Evolutionary conservation across 208 protist genomes (phyloP), one percentile per base, ranked within the genome.

Genomic region (Trypanosoma conorhini): DNA sequence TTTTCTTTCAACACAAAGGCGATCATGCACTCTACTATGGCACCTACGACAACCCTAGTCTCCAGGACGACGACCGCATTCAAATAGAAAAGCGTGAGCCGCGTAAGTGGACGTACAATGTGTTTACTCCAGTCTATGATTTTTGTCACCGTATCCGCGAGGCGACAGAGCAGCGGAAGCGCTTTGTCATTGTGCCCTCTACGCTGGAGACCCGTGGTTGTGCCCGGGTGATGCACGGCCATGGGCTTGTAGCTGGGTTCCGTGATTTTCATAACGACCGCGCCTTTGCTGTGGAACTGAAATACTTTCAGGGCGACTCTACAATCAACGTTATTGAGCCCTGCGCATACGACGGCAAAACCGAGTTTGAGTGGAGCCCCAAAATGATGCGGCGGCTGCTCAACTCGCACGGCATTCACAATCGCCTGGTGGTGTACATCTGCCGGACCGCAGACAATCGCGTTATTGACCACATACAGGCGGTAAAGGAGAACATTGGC

Each of bases 1-100:
- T 97, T 58, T 97, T 97, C 82, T 97, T 97, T 69, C 92, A 97
- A 76, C 89, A 94, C 79, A 89, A 95, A 72, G 92, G 92, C 24
- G 89, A 97, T 42, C 83, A 95, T 72, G 92, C 92, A 72, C 80
- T 97, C 19, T 95, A 97, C 80, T 94, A 97, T 76, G 88, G 89
- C 74, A 93, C 77, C 55, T 97, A 93, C 70, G 92, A 94, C 48
- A 31, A 51, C n/a, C 88, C 89, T 26, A 92, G 86, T 56, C 54
- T 38, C 15, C 85, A 85, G 66, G 92, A 97, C 59, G 69, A 81
- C 55, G 92, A 97, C 63, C 88, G 92, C 46, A 70, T 95, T 22
- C 87, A 94, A 76, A 81, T 97, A 22, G 92, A 91, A 75, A 92
- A 89, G 69, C 87, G 92, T 46, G 80, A 83, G 72, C 82, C 87